phyloP scores from a whole-genome alignment of 495 filamentous ascomycete genomes.

The Diplogelasinospora grovesii region DNA sequence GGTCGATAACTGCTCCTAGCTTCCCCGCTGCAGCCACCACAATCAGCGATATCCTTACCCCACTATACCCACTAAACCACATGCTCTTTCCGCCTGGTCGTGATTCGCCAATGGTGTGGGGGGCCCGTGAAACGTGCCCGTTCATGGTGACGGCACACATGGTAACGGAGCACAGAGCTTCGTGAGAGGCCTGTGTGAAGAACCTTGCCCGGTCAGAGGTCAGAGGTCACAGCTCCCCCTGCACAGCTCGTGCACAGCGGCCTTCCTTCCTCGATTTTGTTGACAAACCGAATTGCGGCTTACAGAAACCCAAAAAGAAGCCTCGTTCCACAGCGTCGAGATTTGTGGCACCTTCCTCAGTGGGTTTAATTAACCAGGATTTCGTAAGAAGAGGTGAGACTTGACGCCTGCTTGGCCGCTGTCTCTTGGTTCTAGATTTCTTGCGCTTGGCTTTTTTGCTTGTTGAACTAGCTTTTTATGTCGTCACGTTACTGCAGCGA shows the following conservation, averaged over 20 bases:
- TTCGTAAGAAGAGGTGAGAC: neutral
- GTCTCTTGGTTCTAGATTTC: constrained; percentile 4
- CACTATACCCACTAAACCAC: too few relatives aligned
- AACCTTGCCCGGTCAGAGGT: too few relatives aligned
- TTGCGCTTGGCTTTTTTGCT: constrained; percentile 1
- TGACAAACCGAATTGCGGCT: too few relatives aligned
- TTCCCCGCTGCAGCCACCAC: too few relatives aligned
- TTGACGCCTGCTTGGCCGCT: neutral
- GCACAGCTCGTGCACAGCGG: neutral
- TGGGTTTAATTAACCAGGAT: neutral
- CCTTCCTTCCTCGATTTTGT: neutral
- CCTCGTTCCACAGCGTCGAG: too few relatives aligned
- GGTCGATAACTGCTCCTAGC: too few relatives aligned
- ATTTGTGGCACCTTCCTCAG: too few relatives aligned
- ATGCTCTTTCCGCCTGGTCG: constrained; percentile 1
- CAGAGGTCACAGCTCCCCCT: neutral
- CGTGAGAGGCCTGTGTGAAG: constrained; percentile 1
- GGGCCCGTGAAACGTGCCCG: constrained; percentile 19
- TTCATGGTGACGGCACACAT: constrained; percentile 12
- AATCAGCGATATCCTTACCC: too few relatives aligned
- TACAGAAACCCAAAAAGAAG: too few relatives aligned
- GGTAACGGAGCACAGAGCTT: too few relatives aligned
- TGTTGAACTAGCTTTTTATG: too few relatives aligned
- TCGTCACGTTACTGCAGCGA: neutral
- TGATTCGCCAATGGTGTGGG: constrained; percentile 25